Base-by-base conservation (phyloP, 2,329 filamentous ascomycete species). In the Xylariaceae sp. region DNA sequence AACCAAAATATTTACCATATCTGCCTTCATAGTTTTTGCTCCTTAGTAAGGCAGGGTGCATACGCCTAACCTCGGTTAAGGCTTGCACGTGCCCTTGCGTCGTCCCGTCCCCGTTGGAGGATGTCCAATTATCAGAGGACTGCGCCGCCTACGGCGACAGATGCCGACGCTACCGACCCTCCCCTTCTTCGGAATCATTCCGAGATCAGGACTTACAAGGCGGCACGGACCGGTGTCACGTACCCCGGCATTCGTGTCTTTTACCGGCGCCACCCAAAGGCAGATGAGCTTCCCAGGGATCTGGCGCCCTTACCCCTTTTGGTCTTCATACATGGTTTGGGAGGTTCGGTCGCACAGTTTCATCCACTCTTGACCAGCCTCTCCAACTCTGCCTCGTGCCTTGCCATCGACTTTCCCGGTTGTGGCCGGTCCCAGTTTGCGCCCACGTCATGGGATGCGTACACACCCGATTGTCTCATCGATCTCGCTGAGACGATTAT, bases 321-420 rank as follows among this genome's bases (percentile, higher is more conserved):
- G 3, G 88, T 97, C 30, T 95, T 94, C 57, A 72, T 97, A 41
- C 92, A 97, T 56, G 92, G 92, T 2, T 73, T 97, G 8, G 92
- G 90, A n/a, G 92, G 92, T 34, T 94, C 87, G 1, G 75, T 88
- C 16, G 83, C 88, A 9, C 92, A 97, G 57, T 97, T 96, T 57
- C 76, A 86, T 39, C 78, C 85, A 19, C 67, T 97, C 4, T 66
- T 97, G 12, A 83, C 79, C 14, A 92, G 86, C 60, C 71, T 98
- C 33, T 77, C 85, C 35, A 88, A 94, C 56, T 69, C 88, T 34
- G 88, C 85, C 9, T 83, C 88, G 33, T 94, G 89, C 59, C 72
- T 94, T 27, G 85, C 88, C 3, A 80, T 97, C 47, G 92, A 98
- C 59, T 71, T 96, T 3, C 90, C 92, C 1, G 92, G 92, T 27